A percentile compares a stretch with the other conserved stretches of the same genome.
Conservation (phyloP, 305 asterid species). For the Ilex paraguariensis region DNA sequence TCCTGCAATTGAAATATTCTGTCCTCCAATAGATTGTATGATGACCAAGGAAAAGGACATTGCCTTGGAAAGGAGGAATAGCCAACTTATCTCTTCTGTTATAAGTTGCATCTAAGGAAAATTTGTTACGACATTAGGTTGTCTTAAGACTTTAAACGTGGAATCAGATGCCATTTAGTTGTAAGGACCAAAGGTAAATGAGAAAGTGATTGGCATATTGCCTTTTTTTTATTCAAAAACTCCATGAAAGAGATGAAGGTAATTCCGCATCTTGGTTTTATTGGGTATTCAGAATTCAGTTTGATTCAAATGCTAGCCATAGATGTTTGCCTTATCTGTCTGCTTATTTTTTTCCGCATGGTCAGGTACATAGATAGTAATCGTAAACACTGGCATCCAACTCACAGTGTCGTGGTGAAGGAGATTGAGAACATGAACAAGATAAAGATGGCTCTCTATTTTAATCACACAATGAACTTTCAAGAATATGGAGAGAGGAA, state of each 20-base stretch:
- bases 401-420: conserved; percentile 6
- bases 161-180: no score
- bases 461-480: conserved; percentile 3
- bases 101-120: no score
- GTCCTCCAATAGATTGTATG: no score
- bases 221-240: no score
- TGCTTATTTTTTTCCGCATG: neutral
- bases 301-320: neutral
- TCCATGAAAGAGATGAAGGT: neutral
- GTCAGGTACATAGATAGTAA: conserved; percentile 2
- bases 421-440: conserved; percentile 5
- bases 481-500: conserved; percentile 3
- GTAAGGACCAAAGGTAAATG: no score
- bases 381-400: conserved; percentile 1
- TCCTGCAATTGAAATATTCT: no score
- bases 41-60: no score
- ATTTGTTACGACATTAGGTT: no score
- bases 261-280: no score
- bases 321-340: neutral
- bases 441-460: conserved; percentile 3
- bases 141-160: no score
- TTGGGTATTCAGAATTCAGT: neutral
- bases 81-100: no score
- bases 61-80: no score
- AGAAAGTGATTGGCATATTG: neutral